These are phyloP conservation scores for Phytophthora sp. DNA, from an alignment of 352 stramenopile genomes.

Conservation along the genomic window DNA sequence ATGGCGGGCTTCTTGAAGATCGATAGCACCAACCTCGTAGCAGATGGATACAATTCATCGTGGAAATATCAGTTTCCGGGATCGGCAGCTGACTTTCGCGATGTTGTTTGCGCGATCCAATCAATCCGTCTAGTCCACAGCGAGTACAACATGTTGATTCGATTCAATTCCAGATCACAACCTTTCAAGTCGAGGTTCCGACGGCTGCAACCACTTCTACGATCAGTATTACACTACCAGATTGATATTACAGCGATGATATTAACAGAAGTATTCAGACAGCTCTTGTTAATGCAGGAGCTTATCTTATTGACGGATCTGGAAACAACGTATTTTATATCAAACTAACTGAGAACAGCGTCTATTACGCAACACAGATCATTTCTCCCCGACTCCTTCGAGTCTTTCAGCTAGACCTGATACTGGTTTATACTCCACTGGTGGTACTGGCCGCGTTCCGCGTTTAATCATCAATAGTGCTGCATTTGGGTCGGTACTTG, in stretches of 20 bases:
- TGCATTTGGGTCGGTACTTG: conserved; percentile 7
- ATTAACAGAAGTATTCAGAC: too few species aligned
- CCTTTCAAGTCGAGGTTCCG: conserved; percentile 21
- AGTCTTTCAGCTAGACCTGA: conserved; percentile 11
- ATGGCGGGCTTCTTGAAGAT: conserved; percentile 23
- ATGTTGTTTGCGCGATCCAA: too few species aligned
- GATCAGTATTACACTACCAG: too few species aligned
- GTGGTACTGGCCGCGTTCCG: conserved; percentile 7
- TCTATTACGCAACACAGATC: conserved; percentile 17
- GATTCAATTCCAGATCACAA: conserved; percentile 4
- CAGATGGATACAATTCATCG: conserved; percentile 9
- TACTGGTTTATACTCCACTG: conserved; percentile 18
- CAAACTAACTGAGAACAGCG: too few species aligned
- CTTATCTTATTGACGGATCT: too few species aligned
- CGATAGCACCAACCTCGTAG: conserved; percentile 15
- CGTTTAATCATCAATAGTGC: conserved; percentile 15
- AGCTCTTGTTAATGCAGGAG: too few species aligned
- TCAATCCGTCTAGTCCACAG: conserved; percentile 1
- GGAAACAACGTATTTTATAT: too few species aligned
- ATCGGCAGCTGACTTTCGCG: too few species aligned
- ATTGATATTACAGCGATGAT: too few species aligned
- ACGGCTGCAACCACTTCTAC: too few species aligned
- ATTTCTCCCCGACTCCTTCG: conserved; percentile 10
- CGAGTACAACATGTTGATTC: conserved; percentile 22
- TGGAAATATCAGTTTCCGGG: conserved; percentile 13